Conservation (phyloP, 2,329 filamentous ascomycete genomes). For the Blastomyces parvus region DNA sequence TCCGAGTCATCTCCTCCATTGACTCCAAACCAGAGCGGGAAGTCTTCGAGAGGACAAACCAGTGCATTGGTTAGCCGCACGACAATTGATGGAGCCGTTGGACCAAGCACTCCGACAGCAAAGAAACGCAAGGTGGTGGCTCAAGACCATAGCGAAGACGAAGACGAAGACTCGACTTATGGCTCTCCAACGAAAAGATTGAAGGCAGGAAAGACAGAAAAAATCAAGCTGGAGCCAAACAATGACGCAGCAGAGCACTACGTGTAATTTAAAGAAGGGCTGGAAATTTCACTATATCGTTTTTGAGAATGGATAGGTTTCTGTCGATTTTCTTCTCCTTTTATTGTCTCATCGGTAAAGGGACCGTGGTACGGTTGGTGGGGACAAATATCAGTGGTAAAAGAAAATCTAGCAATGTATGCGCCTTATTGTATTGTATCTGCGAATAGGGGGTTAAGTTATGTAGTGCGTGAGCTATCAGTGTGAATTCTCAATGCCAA, state of each 20-base stretch:
- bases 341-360: background rate
- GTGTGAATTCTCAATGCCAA: background rate
- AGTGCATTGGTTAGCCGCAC: background rate
- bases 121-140: conserved; percentile 15
- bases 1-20: background rate
- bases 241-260: conserved; percentile 20
- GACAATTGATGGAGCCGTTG: conserved; percentile 9
- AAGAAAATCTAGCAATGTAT: too few relatives aligned
- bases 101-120: conserved; percentile 18
- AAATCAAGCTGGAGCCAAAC: conserved; percentile 16
- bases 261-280: background rate
- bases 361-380: background rate
- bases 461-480: background rate
- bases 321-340: background rate
- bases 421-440: too few relatives aligned
- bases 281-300: background rate
- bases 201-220: background rate
- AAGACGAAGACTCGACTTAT: background rate
- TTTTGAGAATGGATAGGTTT: background rate
- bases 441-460: background rate
- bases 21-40: background rate
- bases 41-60: background rate
- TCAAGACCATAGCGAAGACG: background rate
- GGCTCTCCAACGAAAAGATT: background rate
- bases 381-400: too few relatives aligned